These are phyloP conservation scores for Coemansia sp. DNA, from an alignment of 192 early-diverging fungal genomes.

Conservation along the genomic window DNA sequence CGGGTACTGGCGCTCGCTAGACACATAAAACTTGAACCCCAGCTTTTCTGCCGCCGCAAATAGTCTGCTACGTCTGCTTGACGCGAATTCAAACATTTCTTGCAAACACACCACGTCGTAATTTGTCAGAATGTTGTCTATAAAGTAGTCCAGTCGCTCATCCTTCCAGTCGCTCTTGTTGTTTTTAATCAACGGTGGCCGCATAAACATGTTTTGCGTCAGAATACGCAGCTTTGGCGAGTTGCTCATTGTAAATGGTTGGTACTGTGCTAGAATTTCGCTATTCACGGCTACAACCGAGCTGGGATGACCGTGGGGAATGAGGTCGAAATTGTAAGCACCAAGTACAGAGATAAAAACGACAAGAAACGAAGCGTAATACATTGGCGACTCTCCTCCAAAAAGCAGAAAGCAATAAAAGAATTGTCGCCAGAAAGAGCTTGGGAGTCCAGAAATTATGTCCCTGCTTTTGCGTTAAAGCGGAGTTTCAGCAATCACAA, in stretches of 20 bases:
- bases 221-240: conserved; percentile 46
- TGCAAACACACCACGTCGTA: conserved; percentile 79
- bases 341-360: conserved; percentile 30
- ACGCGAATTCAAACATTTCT: conserved; percentile 76
- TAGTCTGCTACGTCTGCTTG: conserved; percentile 55
- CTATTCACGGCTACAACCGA: conserved; percentile 2
- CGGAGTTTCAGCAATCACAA: too few species aligned
- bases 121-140: conserved; percentile 60
- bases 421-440: too few species aligned
- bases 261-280: neutral
- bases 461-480: too few species aligned
- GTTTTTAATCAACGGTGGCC: conserved; percentile 66
- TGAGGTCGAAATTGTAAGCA: conserved; percentile 30
- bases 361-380: conserved; percentile 1
- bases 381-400: neutral
- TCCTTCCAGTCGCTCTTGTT: conserved; percentile 78
- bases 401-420: neutral
- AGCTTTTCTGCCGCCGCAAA: conserved; percentile 57
- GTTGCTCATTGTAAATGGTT: neutral
- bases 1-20: conserved; percentile 56
- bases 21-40: conserved; percentile 65
- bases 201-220: conserved; percentile 70
- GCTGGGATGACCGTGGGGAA: conserved; percentile 20
- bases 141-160: conserved; percentile 65
- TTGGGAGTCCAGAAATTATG: too few species aligned